Evolutionary conservation across 2,329 filamentous ascomycete genomes (phyloP), one percentile per base, ranked within the genome.

Genomic region (Endoconidiophora laricicola): DNA sequence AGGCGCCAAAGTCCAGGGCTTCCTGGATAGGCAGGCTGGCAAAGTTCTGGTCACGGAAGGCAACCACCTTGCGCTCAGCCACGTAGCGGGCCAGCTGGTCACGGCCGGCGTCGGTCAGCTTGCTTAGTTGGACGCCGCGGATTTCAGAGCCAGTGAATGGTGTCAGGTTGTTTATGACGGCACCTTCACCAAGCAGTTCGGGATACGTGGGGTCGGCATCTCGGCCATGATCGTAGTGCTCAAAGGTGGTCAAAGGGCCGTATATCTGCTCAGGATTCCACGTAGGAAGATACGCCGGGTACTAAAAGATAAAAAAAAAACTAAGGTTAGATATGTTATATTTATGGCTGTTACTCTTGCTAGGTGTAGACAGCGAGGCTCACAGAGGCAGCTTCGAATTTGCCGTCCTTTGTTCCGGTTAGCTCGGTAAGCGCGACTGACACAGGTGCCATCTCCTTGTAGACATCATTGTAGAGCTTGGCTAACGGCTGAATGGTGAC

Each of bases 51-150:
- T 79, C 71, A 22, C 83, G 77, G 71, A 90, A 88, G 29, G 80
- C 78, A 14, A 86, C 82, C 4, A 88, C 82, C 60, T 86, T 87
- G 59, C 82, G 77, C 65, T 86, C 73, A 9, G 84, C 79, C 9
- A 87, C 81, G 55, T 82, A 78, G 20, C 81, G 74, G 1, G 85
- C 83, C 4, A 90, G 71, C 61, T 90, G 80, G 58, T 88, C 80
- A 60, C 86, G 86, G 49, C 79, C 83, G 14, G 78, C 76, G 41
- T 78, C 65, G 48, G 68, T 76, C 10, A 90, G 70, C 54, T 73
- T 70, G 65, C 76, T 83, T 26, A 90, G 67, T 63, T 90, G 83
- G 26, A 88, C 67, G 37, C 81, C 82, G 3, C 66, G 69, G 29
- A 90, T 69, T 59, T 87, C 83, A 14, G 80, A 77, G 51, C 84